Conservation (phyloP, 73 alveolate species). For the Tetrahymena malaccensis region DNA sequence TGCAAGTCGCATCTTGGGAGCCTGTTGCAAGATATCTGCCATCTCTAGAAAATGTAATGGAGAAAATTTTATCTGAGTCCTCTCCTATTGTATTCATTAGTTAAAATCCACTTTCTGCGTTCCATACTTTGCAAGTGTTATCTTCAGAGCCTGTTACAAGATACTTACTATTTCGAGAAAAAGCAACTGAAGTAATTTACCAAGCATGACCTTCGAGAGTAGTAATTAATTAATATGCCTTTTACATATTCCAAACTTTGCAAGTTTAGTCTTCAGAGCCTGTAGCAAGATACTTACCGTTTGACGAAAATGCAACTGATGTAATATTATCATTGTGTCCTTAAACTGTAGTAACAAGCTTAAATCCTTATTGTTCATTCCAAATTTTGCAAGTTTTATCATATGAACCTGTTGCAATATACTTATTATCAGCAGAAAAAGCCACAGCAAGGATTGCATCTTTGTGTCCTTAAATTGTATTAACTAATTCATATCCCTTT, state of each 20-base stretch:
- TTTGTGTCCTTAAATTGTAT: background rate
- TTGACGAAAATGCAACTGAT: background rate
- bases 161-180: background rate
- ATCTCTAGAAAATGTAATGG: background rate
- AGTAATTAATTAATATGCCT: background rate
- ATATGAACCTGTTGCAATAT: background rate
- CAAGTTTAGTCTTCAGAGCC: background rate
- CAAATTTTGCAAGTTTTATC: background rate
- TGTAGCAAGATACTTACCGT: background rate
- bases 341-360: background rate
- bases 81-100: background rate
- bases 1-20: too few relatives aligned
- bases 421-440: background rate
- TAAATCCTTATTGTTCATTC: background rate
- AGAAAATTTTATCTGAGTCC: background rate
- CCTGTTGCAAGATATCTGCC: background rate
- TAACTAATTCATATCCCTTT: background rate
- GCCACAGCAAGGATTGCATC: background rate
- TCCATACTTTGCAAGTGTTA: background rate
- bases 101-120: background rate
- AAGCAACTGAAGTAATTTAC: background rate
- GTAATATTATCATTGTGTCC: background rate
- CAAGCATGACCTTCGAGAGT: background rate
- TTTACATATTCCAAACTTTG: background rate
- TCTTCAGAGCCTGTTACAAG: background rate